Percentiles rank a stretch among this genome's conserved stretches.
These are phyloP conservation scores for Chalara sp. DNA, from an alignment of 2,329 filamentous ascomycete genomes.

Conservation along the genomic window DNA sequence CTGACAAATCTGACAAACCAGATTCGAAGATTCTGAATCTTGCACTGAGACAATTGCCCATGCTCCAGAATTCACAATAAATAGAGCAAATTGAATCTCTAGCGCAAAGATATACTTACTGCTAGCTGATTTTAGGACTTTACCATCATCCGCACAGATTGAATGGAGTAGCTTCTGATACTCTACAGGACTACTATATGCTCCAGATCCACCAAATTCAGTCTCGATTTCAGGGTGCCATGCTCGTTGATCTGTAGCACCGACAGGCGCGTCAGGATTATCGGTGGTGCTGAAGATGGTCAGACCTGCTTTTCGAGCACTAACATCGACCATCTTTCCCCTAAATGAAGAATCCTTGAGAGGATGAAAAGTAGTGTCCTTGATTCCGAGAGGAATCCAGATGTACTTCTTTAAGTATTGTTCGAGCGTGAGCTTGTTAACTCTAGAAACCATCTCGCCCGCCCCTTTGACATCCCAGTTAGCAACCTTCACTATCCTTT, in stretches of 20 bases:
- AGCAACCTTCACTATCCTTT: too few relatives aligned
- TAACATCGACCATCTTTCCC: slow-evolving; percentile 15
- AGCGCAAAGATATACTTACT: too few relatives aligned
- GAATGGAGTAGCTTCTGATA: slow-evolving; percentile 40
- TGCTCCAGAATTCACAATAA: too few relatives aligned
- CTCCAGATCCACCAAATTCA: slow-evolving; percentile 29
- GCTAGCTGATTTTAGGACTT: too few relatives aligned
- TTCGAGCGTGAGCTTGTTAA: slow-evolving; percentile 14
- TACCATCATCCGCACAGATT: slow-evolving; percentile 38
- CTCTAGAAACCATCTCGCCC: slow-evolving; percentile 41
- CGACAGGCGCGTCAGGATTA: slow-evolving; percentile 9
- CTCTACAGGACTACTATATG: slow-evolving; percentile 30
- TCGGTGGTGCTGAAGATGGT: slow-evolving; percentile 8
- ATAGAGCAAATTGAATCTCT: too few relatives aligned
- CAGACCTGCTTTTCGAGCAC: slow-evolving; percentile 10
- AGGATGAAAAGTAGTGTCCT: slow-evolving; percentile 15
- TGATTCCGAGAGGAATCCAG: slow-evolving; percentile 22
- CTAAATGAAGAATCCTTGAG: slow-evolving; percentile 9
- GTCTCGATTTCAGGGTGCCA: slow-evolving; percentile 6
- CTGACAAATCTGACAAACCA: too few relatives aligned
- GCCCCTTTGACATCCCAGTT: slow-evolving; percentile 47
- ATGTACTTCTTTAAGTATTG: slow-evolving; percentile 41
- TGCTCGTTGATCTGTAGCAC: slow-evolving; percentile 4
- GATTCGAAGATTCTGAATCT: too few relatives aligned
- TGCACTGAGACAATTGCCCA: too few relatives aligned